Percentiles rank a stretch among this genome's conserved stretches.
Conservation (phyloP, 306 rosid genomes). For the Albizia julibrissin region DNA sequence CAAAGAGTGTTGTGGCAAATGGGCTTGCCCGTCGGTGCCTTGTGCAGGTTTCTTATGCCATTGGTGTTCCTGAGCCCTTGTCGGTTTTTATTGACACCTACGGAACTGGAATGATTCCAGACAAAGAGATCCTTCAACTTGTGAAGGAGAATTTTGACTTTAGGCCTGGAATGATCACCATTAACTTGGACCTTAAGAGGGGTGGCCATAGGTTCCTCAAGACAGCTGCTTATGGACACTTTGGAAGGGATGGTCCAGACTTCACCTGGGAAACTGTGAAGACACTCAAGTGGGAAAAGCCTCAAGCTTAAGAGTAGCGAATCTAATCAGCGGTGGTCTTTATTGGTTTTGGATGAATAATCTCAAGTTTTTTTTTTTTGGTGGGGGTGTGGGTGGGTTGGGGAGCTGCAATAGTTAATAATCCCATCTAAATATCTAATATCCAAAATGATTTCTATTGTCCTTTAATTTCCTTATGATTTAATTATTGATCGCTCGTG, state of each 20-base stretch:
- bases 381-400: too few species aligned
- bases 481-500: constrained; percentile 35
- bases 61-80: constrained; percentile 97
- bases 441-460: constrained; percentile 9
- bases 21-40: constrained; percentile 94
- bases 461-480: constrained; percentile 12
- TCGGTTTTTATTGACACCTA: constrained; percentile 82
- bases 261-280: constrained; percentile 99
- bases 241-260: constrained; percentile 95
- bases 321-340: constrained; percentile 25
- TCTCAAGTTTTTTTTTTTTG: constrained; percentile 40
- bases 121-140: constrained; percentile 83
- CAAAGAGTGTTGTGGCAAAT: constrained; percentile 91
- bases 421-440: constrained; percentile 27
- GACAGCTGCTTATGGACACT: constrained; percentile 99
- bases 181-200: constrained; percentile 91
- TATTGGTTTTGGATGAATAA: constrained; percentile 60
- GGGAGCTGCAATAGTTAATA: constrained; percentile 28
- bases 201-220: constrained; percentile 92
- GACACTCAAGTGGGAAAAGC: constrained; percentile 99
- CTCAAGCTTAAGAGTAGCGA: constrained; percentile 53
- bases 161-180: constrained; percentile 98
- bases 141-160: constrained; percentile 96
- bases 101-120: constrained; percentile 92
- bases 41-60: constrained; percentile 97